Evolutionary conservation across 805 yeast genomes (phyloP).

Genomic region (Suhomyces xylopsoci): DNA sequence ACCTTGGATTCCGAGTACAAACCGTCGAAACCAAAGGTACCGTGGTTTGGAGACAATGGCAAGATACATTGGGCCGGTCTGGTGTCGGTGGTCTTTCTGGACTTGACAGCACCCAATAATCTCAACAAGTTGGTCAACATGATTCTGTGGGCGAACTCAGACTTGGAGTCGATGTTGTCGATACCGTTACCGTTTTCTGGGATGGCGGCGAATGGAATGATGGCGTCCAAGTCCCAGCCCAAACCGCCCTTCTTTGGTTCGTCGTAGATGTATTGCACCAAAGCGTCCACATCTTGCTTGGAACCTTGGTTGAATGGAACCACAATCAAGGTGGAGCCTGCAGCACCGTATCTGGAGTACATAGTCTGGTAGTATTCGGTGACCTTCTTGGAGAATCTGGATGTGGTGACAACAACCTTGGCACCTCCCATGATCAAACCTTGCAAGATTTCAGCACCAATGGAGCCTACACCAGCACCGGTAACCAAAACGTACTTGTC

Average conservation of each 20-base stretch:
- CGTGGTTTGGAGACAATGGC: conserved; percentile 98
- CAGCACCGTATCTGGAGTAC: conserved; percentile 89
- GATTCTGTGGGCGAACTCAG: conserved; percentile 97
- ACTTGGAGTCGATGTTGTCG: conserved; percentile 87
- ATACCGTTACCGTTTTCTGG: conserved; percentile 98
- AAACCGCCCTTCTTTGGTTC: conserved; percentile 83
- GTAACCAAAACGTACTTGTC: conserved; percentile 88
- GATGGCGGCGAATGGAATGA: conserved; percentile 97
- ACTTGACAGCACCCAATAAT: conserved; percentile 85
- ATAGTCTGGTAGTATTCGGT: conserved; percentile 94
- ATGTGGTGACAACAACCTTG: conserved; percentile 92
- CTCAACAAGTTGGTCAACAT: conserved; percentile 96
- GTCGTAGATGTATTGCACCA: conserved; percentile 81
- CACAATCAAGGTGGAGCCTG: conserved; percentile 88
- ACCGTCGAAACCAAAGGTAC: conserved; percentile 98
- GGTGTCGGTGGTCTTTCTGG: conserved; percentile 81
- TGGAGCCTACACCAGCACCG: conserved; percentile 99
- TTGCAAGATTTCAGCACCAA: conserved; percentile 94
- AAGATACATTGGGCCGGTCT: conserved; percentile 97
- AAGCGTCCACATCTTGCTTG: conserved; percentile 84
- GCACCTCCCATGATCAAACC: conserved; percentile 98
- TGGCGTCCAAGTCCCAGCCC: conserved; percentile 96
- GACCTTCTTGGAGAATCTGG: conserved; percentile 88
- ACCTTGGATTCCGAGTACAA: conserved; percentile 96
- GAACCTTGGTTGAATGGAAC: conserved; percentile 99